Conservation (phyloP, 768 basidiomycete species). For the Mrakia frigida region DNA sequence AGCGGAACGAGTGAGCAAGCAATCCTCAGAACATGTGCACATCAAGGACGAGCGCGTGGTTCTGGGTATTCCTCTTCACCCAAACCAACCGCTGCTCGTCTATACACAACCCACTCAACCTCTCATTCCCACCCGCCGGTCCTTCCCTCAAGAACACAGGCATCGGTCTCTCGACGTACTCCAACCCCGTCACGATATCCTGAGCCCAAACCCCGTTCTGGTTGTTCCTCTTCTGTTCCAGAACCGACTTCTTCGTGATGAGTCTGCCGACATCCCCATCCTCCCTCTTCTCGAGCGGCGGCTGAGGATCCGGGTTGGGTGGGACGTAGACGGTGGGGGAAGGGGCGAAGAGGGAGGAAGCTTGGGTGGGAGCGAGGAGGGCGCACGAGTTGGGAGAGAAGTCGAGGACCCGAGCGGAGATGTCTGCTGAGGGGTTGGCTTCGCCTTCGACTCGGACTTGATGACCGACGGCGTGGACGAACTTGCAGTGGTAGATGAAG, state of each 20-base stretch:
- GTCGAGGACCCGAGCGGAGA: slow-evolving; percentile 30
- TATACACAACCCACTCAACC: slow-evolving; percentile 3
- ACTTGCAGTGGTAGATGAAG: slow-evolving; percentile 27
- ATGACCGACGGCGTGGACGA: slow-evolving; percentile 24
- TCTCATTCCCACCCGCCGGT: slow-evolving; percentile 1
- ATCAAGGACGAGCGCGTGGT: neutral
- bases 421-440: neutral
- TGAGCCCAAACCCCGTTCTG: neutral
- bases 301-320: neutral
- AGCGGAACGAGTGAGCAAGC: too few species aligned
- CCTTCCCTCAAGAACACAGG: slow-evolving; percentile 2
- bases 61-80: slow-evolving; percentile 13
- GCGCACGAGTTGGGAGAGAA: slow-evolving; percentile 29
- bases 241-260: neutral
- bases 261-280: slow-evolving; percentile 19
- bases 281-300: neutral
- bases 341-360: neutral
- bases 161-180: slow-evolving; percentile 18
- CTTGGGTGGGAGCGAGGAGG: neutral
- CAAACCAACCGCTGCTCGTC: slow-evolving; percentile 23
- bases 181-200: neutral
- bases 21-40: slow-evolving; percentile 13
- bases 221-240: too few species aligned
- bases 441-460: too few species aligned
- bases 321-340: slow-evolving; percentile 7